Evolutionary conservation across 768 basidiomycete genomes (phyloP), one percentile per base, ranked within the genome.

Genomic region (Agaricus sinodeliciosus): DNA sequence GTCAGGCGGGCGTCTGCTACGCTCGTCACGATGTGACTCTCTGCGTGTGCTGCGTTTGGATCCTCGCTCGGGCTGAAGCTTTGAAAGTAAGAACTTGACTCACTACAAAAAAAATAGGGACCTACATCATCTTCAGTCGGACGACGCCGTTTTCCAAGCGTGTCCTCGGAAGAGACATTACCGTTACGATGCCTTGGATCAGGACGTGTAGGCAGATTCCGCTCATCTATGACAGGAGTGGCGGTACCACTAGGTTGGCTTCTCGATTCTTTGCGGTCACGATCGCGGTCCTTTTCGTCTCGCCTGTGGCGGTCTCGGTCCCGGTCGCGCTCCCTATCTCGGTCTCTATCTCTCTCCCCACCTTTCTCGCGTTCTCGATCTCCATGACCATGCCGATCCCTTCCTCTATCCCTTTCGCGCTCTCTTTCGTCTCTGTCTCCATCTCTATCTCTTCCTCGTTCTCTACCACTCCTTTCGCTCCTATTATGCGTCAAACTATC

Each of bases 41-140:
- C 87, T 87, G 45, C 89, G 82, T 53, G 88, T 85, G 54, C 80
- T 79, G n/a, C 89, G 84, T 65, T 91, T 91, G n/a, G 83, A 78
- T 31, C 77, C 75, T 58, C 89, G 80, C 48, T 91, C 89, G 55
- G 80, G 68, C 87, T 90, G 63, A 46, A 54, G 39, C 45, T 22
- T 15, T 50, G 64, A 60, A 54, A 57, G 54, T 57, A 48, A 36
- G 25, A 43, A 19, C 16, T 22, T 3, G 26, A 35, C 43, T 43
- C 46, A 44, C 31, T 37, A 37, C 49, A 35, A 28, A 37, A 51
- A 46, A 13, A 49, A 45, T 36, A 48, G 43, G 34, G 5, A 70
- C 83, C 63, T 62, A 90, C 88, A 60, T 91, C 88, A 49, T 91
- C 89, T 28, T 90, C 89, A 0, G 73, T 61, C 18, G 76, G 70